phyloP scores from a whole-genome alignment of 306 rosid species.

The Oemleria cerasiformis region DNA sequence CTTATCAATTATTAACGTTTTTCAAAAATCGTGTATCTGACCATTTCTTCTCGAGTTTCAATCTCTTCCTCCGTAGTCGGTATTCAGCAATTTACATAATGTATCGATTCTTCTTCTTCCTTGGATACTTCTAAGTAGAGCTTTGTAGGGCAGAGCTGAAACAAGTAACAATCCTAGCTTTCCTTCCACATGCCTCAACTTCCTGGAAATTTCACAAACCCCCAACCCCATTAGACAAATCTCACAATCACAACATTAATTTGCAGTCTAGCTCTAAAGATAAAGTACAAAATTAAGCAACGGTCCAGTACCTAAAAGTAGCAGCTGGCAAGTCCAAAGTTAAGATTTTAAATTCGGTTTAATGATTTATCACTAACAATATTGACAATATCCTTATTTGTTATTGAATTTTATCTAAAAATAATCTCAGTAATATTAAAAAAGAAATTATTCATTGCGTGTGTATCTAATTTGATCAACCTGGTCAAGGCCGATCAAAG shows the following conservation, averaged over 20 bases:
- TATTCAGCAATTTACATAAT: background rate
- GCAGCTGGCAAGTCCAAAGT: background rate
- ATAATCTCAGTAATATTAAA: no score
- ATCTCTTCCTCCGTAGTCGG: background rate
- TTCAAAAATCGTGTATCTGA: background rate
- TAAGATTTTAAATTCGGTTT: no score
- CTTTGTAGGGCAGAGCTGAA: background rate
- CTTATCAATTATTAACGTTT: background rate
- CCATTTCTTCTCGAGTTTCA: background rate
- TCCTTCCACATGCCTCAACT: background rate
- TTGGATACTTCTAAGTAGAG: background rate
- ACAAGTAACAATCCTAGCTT: background rate
- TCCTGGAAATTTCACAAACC: conserved; percentile 6
- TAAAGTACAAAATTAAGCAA: background rate
- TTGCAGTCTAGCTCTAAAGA: background rate
- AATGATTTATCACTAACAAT: no score
- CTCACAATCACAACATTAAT: background rate
- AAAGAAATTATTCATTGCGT: no score
- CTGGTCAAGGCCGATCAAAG: no score
- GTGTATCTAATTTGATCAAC: no score
- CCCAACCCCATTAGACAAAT: background rate
- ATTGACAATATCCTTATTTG: no score
- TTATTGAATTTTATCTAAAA: no score
- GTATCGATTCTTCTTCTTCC: background rate
- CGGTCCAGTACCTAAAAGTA: background rate